Evolutionary conservation across 2,329 filamentous ascomycete species (phyloP), one percentile per base, ranked within the genome.

Genomic region (Penicillium rolfsii): DNA sequence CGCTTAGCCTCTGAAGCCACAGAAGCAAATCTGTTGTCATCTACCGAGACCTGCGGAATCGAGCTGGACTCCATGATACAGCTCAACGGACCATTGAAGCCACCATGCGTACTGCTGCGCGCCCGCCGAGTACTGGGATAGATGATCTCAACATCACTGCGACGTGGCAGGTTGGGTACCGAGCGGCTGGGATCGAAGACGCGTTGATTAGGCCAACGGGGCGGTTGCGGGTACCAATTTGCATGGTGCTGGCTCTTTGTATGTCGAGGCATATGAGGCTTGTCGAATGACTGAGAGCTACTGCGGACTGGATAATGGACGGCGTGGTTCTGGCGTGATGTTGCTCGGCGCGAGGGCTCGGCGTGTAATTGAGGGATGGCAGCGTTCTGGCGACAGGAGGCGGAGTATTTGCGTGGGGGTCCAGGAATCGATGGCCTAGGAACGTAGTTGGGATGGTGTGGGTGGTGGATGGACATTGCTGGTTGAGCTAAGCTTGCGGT

Each of bases 51-150:
- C 9, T 69, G 67, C 0, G 61, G 60, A 22, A 60, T 54, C 8
- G 62, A 52, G 0, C 56, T 52, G 11, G 70, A 63, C 58, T 76
- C 74, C 41, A 69, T 63, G 46, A 76, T 77, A 41, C 71, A 71
- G 57, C 74, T 74, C 7, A 76, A 59, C 38, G 59, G 69, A 22
- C 60, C 61, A 30, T 54, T 65, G 1, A 67, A 53, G 1, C 69
- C 70, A 0, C 72, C 71, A 26, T 70, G 71, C 0, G 73, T 77
- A 41, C 62, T 73, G 57, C 74, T 77, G 30, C 75, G 72, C 5
- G 74, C 62, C 2, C 74, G 70, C 5, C 75, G 70, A 5, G 70
- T 72, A 56, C 73, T 76, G 2, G 73, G 70, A 56, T 76, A 77
- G n/a, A 73, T 63, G 22, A 76, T 52, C 8, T 75, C 71, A 12